Conservation (phyloP, 495 filamentous ascomycete genomes). For the Trichocladium antarcticum region DNA sequence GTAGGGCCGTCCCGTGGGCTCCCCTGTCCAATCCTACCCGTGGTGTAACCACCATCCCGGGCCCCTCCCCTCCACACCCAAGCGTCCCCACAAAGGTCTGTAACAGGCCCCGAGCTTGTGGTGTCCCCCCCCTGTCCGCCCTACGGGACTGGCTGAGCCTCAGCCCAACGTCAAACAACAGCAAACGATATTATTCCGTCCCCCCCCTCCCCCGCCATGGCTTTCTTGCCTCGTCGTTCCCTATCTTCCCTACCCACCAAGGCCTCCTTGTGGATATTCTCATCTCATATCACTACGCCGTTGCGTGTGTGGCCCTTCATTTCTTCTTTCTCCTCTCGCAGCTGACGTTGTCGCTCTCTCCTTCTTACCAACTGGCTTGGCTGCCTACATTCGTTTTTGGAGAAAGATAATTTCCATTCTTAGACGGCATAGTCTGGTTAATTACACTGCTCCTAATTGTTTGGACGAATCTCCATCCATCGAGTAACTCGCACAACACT, state of each 20-base stretch:
- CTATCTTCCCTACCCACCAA: constrained; percentile 30
- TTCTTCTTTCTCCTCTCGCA: constrained; percentile 39
- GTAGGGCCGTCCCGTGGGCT: background rate
- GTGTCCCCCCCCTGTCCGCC: constrained; percentile 21
- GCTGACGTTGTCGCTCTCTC: constrained; percentile 45
- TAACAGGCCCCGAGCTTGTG: constrained; percentile 28
- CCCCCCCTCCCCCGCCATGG: constrained; percentile 21
- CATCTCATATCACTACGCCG: constrained; percentile 36
- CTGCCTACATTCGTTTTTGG: constrained; percentile 44
- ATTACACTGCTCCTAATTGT: constrained; percentile 24
- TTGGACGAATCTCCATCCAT: constrained; percentile 14
- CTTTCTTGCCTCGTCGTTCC: constrained; percentile 28
- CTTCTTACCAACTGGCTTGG: constrained; percentile 48
- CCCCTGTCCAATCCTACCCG: constrained; percentile 11
- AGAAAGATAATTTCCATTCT: constrained; percentile 29
- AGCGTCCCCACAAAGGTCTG: constrained; percentile 28
- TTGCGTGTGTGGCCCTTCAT: constrained; percentile 36
- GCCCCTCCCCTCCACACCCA: constrained; percentile 12
- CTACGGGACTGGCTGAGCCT: constrained; percentile 27
- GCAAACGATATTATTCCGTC: constrained; percentile 29
- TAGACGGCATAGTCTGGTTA: constrained; percentile 37
- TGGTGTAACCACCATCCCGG: constrained; percentile 19
- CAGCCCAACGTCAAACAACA: constrained; percentile 28
- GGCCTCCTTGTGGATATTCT: constrained; percentile 30
- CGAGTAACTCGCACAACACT: background rate